Conservation (phyloP, 345 rosid genomes). For the Erucastrum elatum region DNA sequence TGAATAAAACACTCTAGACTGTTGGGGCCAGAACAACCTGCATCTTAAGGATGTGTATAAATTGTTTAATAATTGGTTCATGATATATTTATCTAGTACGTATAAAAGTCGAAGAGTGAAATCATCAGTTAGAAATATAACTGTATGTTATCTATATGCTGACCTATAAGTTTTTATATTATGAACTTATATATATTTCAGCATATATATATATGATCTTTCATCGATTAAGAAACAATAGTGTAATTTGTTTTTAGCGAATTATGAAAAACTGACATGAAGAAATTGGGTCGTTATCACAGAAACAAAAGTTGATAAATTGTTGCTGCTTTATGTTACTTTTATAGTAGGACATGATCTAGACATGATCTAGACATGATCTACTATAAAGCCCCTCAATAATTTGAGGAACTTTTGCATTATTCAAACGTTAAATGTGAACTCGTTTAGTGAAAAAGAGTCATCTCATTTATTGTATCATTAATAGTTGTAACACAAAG, state of each 20-base stretch:
- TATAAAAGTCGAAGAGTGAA: not conserved
- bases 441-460: constrained; percentile 8
- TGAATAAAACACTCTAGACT: not conserved
- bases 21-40: not conserved
- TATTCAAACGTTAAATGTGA: constrained; percentile 32
- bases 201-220: no score
- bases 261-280: not conserved
- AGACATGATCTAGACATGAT: not conserved
- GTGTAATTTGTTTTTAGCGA: not conserved
- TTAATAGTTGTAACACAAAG: constrained; percentile 9
- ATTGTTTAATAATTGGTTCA: not conserved
- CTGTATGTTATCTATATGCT: not conserved
- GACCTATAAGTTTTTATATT: not conserved
- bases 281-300: not conserved
- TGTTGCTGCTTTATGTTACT: constrained; percentile 10
- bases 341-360: constrained; percentile 11
- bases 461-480: constrained; percentile 34
- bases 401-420: constrained; percentile 13
- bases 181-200: not conserved
- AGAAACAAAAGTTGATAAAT: not conserved
- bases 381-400: constrained; percentile 7
- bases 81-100: no score
- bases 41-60: not conserved
- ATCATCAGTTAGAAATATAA: constrained; percentile 10
- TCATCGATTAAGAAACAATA: not conserved